Conservation (phyloP, 2,329 filamentous ascomycete species). For the Magnaporthiopsis poae region DNA sequence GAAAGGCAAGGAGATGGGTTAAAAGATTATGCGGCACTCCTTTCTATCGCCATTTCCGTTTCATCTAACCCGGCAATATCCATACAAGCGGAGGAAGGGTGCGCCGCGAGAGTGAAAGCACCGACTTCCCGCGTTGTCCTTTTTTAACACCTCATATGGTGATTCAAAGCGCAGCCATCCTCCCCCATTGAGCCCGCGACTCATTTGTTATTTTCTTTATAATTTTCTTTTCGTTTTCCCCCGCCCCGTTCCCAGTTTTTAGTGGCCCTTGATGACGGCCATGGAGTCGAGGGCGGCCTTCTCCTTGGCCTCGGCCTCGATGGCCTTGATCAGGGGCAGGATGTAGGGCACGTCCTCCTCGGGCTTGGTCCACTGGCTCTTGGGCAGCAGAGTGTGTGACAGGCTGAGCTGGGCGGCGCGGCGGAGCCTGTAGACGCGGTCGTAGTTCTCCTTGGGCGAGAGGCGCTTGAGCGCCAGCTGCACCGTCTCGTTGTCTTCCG, state of each 20-base stretch:
- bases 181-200: background rate
- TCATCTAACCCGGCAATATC: background rate
- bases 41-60: background rate
- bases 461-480: slow-evolving; percentile 85
- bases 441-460: slow-evolving; percentile 80
- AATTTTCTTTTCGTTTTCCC: background rate
- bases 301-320: slow-evolving; percentile 40
- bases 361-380: slow-evolving; percentile 50
- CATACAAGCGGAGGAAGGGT: background rate
- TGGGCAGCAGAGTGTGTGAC: slow-evolving; percentile 55
- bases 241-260: slow-evolving; percentile 11
- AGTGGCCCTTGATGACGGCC: slow-evolving; percentile 40
- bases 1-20: background rate
- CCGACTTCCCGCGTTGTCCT: too few relatives aligned
- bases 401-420: slow-evolving; percentile 74
- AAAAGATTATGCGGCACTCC: background rate
- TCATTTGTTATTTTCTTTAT: background rate
- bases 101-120: background rate
- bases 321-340: slow-evolving; percentile 39
- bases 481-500: slow-evolving; percentile 81
- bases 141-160: background rate
- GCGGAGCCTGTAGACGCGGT: slow-evolving; percentile 94
- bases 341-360: slow-evolving; percentile 49
- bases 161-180: background rate
- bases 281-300: slow-evolving; percentile 42